Evolutionary conservation across 2,329 filamentous ascomycete genomes (phyloP), one percentile per base, ranked within the genome.

Genomic region (Venturia carpophila): DNA sequence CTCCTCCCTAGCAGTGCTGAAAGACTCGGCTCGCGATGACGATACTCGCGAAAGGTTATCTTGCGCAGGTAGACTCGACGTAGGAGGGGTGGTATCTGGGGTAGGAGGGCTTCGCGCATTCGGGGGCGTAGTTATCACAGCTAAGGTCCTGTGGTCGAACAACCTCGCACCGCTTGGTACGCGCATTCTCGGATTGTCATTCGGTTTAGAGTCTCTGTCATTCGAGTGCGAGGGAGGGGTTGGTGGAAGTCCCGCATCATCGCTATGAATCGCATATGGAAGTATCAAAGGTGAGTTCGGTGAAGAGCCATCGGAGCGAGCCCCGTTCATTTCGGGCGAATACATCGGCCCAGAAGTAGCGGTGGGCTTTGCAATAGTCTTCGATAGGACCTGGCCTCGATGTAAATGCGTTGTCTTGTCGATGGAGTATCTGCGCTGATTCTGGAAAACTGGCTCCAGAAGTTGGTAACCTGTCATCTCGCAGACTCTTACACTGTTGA

Each of bases 11-110:
- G 79, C 79, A 0, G 79, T 81, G 56, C 72, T 75, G 69, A 79
- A 80, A 0, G 78, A 80, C 34, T 80, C 79, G 41, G 78, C 77
- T 39, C 73, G 67, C 27, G 75, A 78, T 6, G 79, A 80, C 66
- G 75, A 74, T 24, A 42, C 7, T 11, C 30, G 64, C n/a, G 30
- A 24, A 42, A 47, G 27, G 19, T 7, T 41, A 27, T 55, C 37
- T 41, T 19, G 63, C 21, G 30, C 30, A 27, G 60, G 60, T 10
- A 43, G 24, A 56, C 56, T 39, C 21, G 65, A 41, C 3, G n/a
- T 27, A 27, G 74, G 73, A 37, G 74, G 74, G 7, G 73, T 75
- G 2, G 69, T 69, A 27, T 75, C 74, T 13, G 74, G 74, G 21
- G 74, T 76, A 13, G 72, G 74, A 13, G 72, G 73, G 55, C 71